Evolutionary conservation across 345 rosid genomes (phyloP).

Genomic region (Eutrema japonicum): DNA sequence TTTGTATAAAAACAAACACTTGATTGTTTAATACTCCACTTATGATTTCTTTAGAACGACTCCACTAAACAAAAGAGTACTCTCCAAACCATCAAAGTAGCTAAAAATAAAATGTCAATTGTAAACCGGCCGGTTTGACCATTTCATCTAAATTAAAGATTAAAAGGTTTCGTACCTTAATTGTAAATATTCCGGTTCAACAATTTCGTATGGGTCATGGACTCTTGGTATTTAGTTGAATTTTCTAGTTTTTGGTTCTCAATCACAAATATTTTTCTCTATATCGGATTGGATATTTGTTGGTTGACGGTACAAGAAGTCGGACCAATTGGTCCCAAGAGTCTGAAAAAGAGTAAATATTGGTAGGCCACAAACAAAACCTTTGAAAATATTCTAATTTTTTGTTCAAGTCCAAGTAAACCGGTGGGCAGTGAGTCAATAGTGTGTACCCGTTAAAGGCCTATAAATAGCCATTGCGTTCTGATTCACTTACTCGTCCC

Average conservation of each 20-base stretch:
- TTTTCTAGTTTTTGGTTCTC: not conserved
- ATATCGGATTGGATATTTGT: not conserved
- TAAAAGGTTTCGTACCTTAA: not conserved
- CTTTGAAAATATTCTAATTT: not conserved
- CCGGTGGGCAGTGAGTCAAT: constrained; percentile 20
- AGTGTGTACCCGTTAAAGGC: not conserved
- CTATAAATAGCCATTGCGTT: constrained; percentile 16
- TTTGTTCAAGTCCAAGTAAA: constrained; percentile 25
- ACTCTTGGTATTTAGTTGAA: not conserved
- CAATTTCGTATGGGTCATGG: not conserved
- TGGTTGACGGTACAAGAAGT: not conserved
- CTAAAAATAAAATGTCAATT: too few relatives aligned
- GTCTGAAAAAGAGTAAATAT: too few relatives aligned
- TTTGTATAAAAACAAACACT: not conserved
- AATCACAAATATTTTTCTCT: not conserved
- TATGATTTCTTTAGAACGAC: not conserved
- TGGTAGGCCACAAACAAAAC: constrained; percentile 8
- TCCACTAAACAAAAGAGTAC: too few relatives aligned
- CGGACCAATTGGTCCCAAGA: constrained; percentile 18
- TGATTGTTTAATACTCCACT: not conserved
- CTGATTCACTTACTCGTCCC: not conserved
- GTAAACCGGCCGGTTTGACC: too few relatives aligned
- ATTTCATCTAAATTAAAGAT: not conserved
- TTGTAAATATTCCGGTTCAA: not conserved
- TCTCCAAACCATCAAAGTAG: too few relatives aligned